A percentile compares a stretch with the other conserved stretches of the same genome.
These are phyloP conservation scores for Colletotrichum higginsianum DNA, from an alignment of 2,329 filamentous ascomycete species.

Conservation along the genomic window DNA sequence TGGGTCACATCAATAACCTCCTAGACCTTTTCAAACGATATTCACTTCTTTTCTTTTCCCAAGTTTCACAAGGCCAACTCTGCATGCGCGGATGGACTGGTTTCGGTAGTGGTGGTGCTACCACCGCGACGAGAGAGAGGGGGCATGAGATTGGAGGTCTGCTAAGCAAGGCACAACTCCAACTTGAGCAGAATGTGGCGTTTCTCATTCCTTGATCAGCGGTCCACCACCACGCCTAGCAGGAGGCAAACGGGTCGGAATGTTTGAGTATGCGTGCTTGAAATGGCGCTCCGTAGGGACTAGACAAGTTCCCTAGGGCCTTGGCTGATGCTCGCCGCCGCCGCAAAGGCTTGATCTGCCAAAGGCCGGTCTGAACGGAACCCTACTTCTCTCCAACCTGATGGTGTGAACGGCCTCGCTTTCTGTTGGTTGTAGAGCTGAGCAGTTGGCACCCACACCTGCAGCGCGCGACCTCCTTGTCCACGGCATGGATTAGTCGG, in stretches of 20 bases:
- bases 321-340: slow-evolving; percentile 1
- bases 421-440: background rate
- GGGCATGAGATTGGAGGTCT: slow-evolving; percentile 15
- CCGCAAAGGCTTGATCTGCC: slow-evolving; percentile 5
- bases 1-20: background rate
- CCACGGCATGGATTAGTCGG: background rate
- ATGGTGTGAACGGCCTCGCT: background rate
- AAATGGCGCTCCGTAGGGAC: background rate
- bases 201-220: slow-evolving; percentile 3
- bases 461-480: background rate
- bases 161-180: background rate
- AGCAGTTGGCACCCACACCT: background rate
- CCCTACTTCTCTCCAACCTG: background rate
- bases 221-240: background rate
- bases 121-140: slow-evolving; percentile 13
- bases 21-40: background rate
- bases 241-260: background rate
- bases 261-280: background rate
- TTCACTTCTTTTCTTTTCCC: background rate
- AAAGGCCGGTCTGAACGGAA: background rate
- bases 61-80: slow-evolving; percentile 20
- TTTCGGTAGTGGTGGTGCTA: slow-evolving; percentile 1
- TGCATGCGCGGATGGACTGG: slow-evolving; percentile 16
- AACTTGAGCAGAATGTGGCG: slow-evolving; percentile 19
- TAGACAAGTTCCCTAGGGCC: slow-evolving; percentile 12